These are phyloP conservation scores for Colletotrichum sublineola DNA, from an alignment of 2,329 filamentous ascomycete species.

Conservation along the genomic window DNA sequence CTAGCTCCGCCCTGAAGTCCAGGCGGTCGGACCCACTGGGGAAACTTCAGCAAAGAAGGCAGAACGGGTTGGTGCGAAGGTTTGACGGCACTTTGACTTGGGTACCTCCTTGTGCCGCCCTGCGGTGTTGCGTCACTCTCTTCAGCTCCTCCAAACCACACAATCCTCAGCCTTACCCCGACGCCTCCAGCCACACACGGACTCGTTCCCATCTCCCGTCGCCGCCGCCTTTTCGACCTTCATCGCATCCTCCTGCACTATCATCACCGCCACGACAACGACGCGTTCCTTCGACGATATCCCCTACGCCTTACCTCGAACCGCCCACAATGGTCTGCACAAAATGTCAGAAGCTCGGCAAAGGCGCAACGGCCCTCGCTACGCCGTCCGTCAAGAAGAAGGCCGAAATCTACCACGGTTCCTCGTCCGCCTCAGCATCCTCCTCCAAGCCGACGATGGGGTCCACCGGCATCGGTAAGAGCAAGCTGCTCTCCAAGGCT, in stretches of 20 bases:
- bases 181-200: conserved; percentile 3
- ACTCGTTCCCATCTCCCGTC: neutral
- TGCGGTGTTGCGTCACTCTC: conserved; percentile 32
- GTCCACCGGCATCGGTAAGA: conserved; percentile 72
- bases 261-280: neutral
- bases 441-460: conserved; percentile 65
- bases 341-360: conserved; percentile 73
- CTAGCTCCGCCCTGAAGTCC: conserved; percentile 25
- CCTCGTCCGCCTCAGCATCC: conserved; percentile 60
- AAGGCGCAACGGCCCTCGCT: conserved; percentile 68
- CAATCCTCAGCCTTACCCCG: conserved; percentile 2
- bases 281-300: neutral
- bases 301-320: neutral
- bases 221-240: neutral
- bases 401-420: conserved; percentile 75
- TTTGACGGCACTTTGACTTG: conserved; percentile 11
- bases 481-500: conserved; percentile 73
- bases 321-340: conserved; percentile 70
- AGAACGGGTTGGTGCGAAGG: neutral
- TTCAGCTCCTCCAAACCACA: conserved; percentile 11
- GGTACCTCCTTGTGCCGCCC: neutral
- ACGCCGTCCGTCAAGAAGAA: conserved; percentile 77
- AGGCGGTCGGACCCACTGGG: conserved; percentile 15
- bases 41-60: conserved; percentile 17
- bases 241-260: neutral